Percentiles rank a stretch among this genome's conserved stretches.
These are phyloP conservation scores for Ramularia collo-cygni DNA, from an alignment of 2,329 filamentous ascomycete genomes.

Conservation along the genomic window DNA sequence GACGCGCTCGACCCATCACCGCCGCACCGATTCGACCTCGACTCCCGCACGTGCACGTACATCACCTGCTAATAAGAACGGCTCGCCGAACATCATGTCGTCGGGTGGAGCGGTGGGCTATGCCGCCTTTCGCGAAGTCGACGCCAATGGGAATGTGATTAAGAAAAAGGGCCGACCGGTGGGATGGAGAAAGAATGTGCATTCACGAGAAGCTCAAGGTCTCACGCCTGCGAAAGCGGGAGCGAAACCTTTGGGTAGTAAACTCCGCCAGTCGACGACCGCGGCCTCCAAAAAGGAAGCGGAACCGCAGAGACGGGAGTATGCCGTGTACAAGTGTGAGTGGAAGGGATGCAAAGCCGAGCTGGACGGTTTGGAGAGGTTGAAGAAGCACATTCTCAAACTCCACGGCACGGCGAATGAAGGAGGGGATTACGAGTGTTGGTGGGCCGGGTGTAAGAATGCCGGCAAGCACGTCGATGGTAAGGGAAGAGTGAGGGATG, in stretches of 20 bases:
- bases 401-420: conserved; percentile 40
- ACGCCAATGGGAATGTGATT: conserved; percentile 28
- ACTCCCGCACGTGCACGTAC: not conserved
- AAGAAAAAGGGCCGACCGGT: conserved; percentile 44
- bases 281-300: conserved; percentile 5
- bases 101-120: conserved; percentile 31
- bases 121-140: conserved; percentile 34
- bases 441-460: conserved; percentile 36
- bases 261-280: conserved; percentile 13
- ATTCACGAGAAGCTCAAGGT: conserved; percentile 33
- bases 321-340: conserved; percentile 48
- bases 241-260: conserved; percentile 8
- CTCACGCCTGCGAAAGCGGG: conserved; percentile 19
- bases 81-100: conserved; percentile 1
- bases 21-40: not conserved
- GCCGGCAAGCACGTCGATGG: conserved; percentile 14
- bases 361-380: conserved; percentile 54
- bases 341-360: conserved; percentile 53
- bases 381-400: conserved; percentile 54
- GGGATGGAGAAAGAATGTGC: conserved; percentile 44
- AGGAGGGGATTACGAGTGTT: conserved; percentile 39
- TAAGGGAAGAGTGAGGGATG: conserved; percentile 18
- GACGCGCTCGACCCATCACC: not conserved
- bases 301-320: conserved; percentile 23
- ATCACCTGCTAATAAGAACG: not conserved